Base-by-base conservation (phyloP, 257 asterid species). In the Galeopsis tetrahit region DNA sequence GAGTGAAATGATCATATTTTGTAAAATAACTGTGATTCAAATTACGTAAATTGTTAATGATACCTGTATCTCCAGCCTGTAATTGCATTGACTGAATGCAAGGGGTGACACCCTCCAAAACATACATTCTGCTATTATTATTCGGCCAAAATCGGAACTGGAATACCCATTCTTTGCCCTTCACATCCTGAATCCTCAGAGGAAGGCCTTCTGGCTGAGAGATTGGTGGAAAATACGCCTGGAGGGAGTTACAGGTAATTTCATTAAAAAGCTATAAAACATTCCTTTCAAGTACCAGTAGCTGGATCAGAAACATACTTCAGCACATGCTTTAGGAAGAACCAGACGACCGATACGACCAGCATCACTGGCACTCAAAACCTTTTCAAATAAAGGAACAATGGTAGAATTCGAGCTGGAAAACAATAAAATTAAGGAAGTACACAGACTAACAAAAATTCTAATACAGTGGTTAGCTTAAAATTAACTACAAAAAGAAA, bases 291-390 rank as follows among this genome's bases (percentile, higher is more conserved):
- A 79, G 58, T 38, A 44, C 35, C 48, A 73, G 7, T 56, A 53
- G 63, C 55, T 44, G 70, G 67, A 69, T 39, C 5, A 78, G 60
- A 71, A 79, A 78, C 90, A 72, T 78, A 91, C 98, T 86, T 94
- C 99, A 52, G 99, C 99, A 80, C 98, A 94, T 63, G 98, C 98
- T 88, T 94, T 94, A 70, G 97, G 98, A 77, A 94, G 98, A 85
- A 94, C 98, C 80, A 94, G 85, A 69, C 96, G 98, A 56, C 98
- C 97, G 7, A 94, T 91, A 79, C 98, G 88, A 69, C 98, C 98
- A 31, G 98, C 98, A 85, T 93, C 98, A 75, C 98, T 93, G 43
- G 98, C 98, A 77, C 98, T 94, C 88, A 94, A 70, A 71, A 94
- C 98, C 90, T 94, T 94, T 75, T 94, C 98, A 76, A 94, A 94